phyloP scores from a whole-genome alignment of 495 filamentous ascomycete genomes.

The Penicillium angulare region DNA sequence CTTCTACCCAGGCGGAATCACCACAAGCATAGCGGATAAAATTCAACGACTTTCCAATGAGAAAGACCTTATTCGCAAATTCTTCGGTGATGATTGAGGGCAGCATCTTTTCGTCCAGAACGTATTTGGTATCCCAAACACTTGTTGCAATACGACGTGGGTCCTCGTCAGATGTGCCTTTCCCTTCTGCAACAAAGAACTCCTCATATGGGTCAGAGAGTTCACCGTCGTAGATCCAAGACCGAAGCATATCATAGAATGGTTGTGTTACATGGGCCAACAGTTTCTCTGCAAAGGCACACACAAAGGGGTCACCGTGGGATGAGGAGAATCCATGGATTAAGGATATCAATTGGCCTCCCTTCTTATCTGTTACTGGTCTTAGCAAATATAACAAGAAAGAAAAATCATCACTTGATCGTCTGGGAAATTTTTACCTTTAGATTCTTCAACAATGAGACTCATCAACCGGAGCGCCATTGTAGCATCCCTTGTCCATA shows the following conservation, averaged over 20 bases:
- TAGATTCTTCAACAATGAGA: slow-evolving; percentile 86
- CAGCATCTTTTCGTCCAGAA: slow-evolving; percentile 78
- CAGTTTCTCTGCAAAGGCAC: slow-evolving; percentile 89
- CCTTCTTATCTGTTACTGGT: slow-evolving; percentile 61
- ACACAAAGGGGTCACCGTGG: slow-evolving; percentile 93
- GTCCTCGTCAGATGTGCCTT: slow-evolving; percentile 43
- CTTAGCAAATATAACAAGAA: slow-evolving; percentile 17
- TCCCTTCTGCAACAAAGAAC: slow-evolving; percentile 91
- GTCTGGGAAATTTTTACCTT: slow-evolving; percentile 46
- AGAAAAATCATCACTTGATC: background rate
- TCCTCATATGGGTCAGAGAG: slow-evolving; percentile 93
- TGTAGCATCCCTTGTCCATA: slow-evolving; percentile 96
- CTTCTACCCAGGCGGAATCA: slow-evolving; percentile 93
- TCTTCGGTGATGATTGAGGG: slow-evolving; percentile 89
- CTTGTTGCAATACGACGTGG: slow-evolving; percentile 71
- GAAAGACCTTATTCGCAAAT: slow-evolving; percentile 91
- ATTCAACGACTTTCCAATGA: slow-evolving; percentile 97
- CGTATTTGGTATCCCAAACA: slow-evolving; percentile 98
- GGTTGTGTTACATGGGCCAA: slow-evolving; percentile 89
- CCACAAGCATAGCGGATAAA: slow-evolving; percentile 95
- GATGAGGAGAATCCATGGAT: slow-evolving; percentile 92
- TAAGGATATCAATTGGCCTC: slow-evolving; percentile 89
- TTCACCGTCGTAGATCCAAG: slow-evolving; percentile 99
- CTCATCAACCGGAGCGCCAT: slow-evolving; percentile 96
- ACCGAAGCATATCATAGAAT: slow-evolving; percentile 93